phyloP scores from a whole-genome alignment of 2,329 filamentous ascomycete genomes.

The Aspergillus versicolor region DNA sequence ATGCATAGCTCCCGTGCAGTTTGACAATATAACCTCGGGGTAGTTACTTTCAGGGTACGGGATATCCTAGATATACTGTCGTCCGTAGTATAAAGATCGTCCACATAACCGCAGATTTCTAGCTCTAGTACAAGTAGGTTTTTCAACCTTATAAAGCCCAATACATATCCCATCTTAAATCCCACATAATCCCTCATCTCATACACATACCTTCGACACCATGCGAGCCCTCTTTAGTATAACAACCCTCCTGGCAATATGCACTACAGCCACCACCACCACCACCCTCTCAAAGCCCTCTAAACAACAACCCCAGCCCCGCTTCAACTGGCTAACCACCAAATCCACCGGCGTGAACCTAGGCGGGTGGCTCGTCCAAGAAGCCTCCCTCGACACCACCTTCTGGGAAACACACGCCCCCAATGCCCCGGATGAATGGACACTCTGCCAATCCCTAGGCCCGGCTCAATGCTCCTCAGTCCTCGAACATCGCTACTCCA shows the following conservation, averaged over 20 bases:
- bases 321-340: slow-evolving; percentile 21
- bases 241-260: background rate
- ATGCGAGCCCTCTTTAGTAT: background rate
- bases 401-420: slow-evolving; percentile 23
- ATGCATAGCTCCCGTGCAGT: background rate
- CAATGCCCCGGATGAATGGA: slow-evolving; percentile 27
- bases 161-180: no score
- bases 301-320: background rate
- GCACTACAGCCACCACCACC: background rate
- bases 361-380: slow-evolving; percentile 27
- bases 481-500: slow-evolving; percentile 19
- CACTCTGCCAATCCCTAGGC: slow-evolving; percentile 15
- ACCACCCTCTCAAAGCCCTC: background rate
- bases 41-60: no score
- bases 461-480: slow-evolving; percentile 12
- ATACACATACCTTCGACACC: background rate
- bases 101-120: no score
- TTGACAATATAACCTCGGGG: background rate
- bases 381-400: slow-evolving; percentile 24
- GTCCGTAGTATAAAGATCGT: no score
- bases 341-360: slow-evolving; percentile 18
- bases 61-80: no score
- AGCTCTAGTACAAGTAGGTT: no score
- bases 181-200: background rate
- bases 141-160: no score